phyloP scores from a whole-genome alignment of 106 monocot species.

The Xerophyta viscosa region DNA sequence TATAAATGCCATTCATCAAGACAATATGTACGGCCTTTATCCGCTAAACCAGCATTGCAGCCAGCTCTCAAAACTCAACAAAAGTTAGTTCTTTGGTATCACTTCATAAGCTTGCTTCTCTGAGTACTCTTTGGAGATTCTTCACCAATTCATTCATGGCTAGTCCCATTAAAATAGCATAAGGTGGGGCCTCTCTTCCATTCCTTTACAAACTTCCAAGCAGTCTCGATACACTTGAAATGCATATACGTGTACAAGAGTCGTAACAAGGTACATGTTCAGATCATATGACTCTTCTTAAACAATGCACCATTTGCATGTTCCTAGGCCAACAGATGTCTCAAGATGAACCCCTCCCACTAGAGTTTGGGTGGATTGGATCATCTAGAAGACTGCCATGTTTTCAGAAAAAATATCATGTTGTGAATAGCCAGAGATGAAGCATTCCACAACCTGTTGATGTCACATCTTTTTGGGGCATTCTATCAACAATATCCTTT shows the following conservation, averaged over 20 bases:
- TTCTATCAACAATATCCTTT: slow-evolving; percentile 30
- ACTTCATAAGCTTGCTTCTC: slow-evolving; percentile 58
- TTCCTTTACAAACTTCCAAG: slow-evolving; percentile 47
- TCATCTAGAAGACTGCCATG: slow-evolving; percentile 49
- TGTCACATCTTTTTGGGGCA: slow-evolving; percentile 63
- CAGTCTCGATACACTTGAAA: slow-evolving; percentile 48
- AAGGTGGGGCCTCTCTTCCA: slow-evolving; percentile 59
- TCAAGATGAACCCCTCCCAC: slow-evolving; percentile 41
- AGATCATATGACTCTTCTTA: slow-evolving; percentile 19
- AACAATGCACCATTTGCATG: slow-evolving; percentile 74
- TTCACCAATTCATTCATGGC: slow-evolving; percentile 55
- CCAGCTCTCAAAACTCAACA: slow-evolving; percentile 73
- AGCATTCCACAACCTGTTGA: slow-evolving; percentile 85
- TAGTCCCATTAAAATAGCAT: slow-evolving; percentile 72
- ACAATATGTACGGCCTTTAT: slow-evolving; percentile 48
- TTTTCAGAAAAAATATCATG: slow-evolving; percentile 45
- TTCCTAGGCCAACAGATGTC: slow-evolving; percentile 50
- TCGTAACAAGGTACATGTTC: slow-evolving; percentile 55
- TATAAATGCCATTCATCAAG: slow-evolving; percentile 45
- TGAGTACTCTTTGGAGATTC: slow-evolving; percentile 47
- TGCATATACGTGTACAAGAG: slow-evolving; percentile 96
- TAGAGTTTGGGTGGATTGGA: no score
- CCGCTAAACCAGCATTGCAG: slow-evolving; percentile 61
- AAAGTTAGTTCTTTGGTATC: slow-evolving; percentile 84
- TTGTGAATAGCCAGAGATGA: slow-evolving; percentile 68